Percentiles rank a stretch among this genome's conserved stretches.
phyloP scores from a whole-genome alignment of 2,329 filamentous ascomycete species.

The Pseudogymnoascus sp. region DNA sequence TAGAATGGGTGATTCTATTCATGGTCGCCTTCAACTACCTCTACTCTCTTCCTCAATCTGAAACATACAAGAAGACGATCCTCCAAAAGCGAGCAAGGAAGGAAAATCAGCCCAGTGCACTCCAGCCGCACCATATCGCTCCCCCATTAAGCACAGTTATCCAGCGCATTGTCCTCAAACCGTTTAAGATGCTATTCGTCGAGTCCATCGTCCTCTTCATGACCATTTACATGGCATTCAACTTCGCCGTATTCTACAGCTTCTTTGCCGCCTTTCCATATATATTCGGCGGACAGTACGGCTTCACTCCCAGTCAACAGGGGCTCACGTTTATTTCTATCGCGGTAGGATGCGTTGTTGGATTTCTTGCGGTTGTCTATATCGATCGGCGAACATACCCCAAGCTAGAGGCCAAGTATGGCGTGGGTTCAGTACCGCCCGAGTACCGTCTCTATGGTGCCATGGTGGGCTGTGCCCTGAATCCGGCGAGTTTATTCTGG shows the following conservation, averaged over 20 bases:
- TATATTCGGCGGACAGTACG: conserved; percentile 37
- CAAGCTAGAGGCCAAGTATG: neutral
- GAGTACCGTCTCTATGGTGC: conserved; percentile 49
- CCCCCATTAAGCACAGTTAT: conserved; percentile 12
- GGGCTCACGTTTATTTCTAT: conserved; percentile 15
- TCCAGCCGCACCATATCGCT: neutral
- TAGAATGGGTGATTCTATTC: conserved; percentile 16
- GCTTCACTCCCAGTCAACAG: conserved; percentile 28
- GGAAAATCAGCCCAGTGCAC: conserved; percentile 2
- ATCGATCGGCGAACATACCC: conserved; percentile 11
- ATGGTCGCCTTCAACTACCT: conserved; percentile 11
- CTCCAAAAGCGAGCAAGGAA: conserved; percentile 7
- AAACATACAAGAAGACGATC: conserved; percentile 18
- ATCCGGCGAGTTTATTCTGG: conserved; percentile 46
- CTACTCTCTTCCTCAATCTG: conserved; percentile 11
- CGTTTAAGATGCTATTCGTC: conserved; percentile 49
- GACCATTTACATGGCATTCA: conserved; percentile 41
- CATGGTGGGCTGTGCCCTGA: conserved; percentile 45
- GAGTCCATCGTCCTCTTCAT: conserved; percentile 55
- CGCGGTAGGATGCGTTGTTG: conserved; percentile 8
- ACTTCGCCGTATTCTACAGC: conserved; percentile 44
- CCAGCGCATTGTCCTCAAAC: conserved; percentile 23
- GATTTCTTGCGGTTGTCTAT: conserved; percentile 13
- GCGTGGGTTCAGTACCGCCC: conserved; percentile 30
- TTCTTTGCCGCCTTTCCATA: conserved; percentile 46